These are phyloP conservation scores for Phtheirospermum japonicum DNA, from an alignment of 257 asterid species.

Conservation along the genomic window DNA sequence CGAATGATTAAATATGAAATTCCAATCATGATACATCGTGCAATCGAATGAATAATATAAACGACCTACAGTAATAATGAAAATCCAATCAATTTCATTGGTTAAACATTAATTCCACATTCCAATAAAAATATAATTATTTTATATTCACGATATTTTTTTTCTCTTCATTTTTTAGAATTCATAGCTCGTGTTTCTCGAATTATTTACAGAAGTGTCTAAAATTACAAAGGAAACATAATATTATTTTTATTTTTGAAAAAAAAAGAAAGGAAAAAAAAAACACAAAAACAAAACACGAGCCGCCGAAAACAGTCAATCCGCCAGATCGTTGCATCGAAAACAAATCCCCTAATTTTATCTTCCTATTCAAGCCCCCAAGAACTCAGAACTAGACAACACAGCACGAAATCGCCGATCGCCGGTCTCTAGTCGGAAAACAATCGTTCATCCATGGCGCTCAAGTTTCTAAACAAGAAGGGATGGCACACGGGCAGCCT, in stretches of 20 bases:
- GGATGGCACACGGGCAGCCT: constrained; percentile 99
- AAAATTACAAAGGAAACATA: neutral
- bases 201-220: too few species aligned
- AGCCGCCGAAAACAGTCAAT: neutral
- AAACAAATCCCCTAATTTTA: neutral
- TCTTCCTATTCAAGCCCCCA: neutral
- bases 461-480: constrained; percentile 93
- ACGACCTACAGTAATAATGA: too few species aligned
- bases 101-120: too few species aligned
- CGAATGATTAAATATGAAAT: too few species aligned
- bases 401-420: constrained; percentile 12
- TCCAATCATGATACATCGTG: too few species aligned
- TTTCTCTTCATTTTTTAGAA: too few species aligned
- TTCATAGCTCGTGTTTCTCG: too few species aligned
- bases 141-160: too few species aligned
- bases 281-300: neutral
- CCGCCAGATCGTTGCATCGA: neutral
- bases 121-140: too few species aligned
- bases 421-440: constrained; percentile 8
- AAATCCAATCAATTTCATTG: too few species aligned
- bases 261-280: neutral
- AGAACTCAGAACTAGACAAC: neutral
- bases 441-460: constrained; percentile 47
- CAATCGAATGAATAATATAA: too few species aligned
- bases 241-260: neutral